phyloP scores from a whole-genome alignment of 345 rosid genomes.

The Streptanthus diversifolius region DNA sequence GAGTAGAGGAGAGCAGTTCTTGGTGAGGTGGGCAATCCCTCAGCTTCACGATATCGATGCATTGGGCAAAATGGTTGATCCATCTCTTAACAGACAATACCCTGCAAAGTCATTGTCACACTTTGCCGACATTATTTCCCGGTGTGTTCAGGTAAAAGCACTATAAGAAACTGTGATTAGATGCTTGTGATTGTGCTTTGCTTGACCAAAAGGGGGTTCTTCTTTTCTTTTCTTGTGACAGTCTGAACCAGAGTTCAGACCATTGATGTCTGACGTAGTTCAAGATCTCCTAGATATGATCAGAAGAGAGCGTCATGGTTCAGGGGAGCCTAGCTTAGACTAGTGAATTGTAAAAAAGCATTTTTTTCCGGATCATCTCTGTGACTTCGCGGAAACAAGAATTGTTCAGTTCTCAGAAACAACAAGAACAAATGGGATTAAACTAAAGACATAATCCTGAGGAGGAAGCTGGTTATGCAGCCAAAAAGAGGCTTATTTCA shows the following conservation, averaged over 20 bases:
- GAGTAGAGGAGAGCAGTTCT: conserved; percentile 76
- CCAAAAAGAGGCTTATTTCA: background rate
- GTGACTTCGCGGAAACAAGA: conserved; percentile 16
- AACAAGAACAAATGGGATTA: conserved; percentile 12
- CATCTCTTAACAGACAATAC: conserved; percentile 70
- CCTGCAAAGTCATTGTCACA: conserved; percentile 86
- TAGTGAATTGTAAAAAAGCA: conserved; percentile 26
- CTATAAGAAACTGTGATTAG: background rate
- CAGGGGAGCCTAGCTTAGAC: conserved; percentile 39
- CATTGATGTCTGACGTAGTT: conserved; percentile 89
- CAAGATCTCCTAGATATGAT: conserved; percentile 88
- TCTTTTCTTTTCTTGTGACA: conserved; percentile 32
- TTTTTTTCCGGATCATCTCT: conserved; percentile 15
- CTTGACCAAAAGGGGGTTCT: background rate
- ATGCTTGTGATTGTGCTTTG: conserved; percentile 1
- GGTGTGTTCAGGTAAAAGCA: conserved; percentile 82
- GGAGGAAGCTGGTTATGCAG: conserved; percentile 10
- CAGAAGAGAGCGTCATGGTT: conserved; percentile 64
- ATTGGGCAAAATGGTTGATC: conserved; percentile 94
- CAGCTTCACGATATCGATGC: conserved; percentile 95
- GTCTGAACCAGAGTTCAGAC: conserved; percentile 84
- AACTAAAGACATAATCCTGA: conserved; percentile 3
- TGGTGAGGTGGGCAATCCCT: conserved; percentile 96
- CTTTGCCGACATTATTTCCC: conserved; percentile 87
- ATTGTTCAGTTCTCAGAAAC: conserved; percentile 21